Evolutionary conservation across 2,329 filamentous ascomycete species (phyloP), one percentile per base, ranked within the genome.

Genomic region (Trichoderma afroharzianum): DNA sequence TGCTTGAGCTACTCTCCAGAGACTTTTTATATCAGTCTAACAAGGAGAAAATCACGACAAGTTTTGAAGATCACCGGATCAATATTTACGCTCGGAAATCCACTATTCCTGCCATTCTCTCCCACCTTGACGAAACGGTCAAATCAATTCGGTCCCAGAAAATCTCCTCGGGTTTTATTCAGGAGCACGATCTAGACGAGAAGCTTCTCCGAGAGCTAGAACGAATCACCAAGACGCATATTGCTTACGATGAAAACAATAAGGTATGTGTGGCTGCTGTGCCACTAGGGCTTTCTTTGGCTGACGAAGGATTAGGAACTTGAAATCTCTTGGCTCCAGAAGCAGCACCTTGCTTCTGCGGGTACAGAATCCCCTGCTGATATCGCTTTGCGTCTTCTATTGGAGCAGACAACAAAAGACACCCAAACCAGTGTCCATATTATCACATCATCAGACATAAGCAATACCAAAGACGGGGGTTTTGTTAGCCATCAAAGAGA

Each of bases 351-450:
- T 15, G 33, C 12, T 75, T 3, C 68, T 74, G 12, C 64, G 64
- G 3, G 66, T 4, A n/a, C 58, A 14, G 84, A 88, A 75, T 79
- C 82, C 68, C 75, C 79, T 1, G 79, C 79, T 39, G 85, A 88
- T 55, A 77, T 83, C 15, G 85, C 86, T 18, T 76, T 82, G 61
- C 84, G 87, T 33, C 80, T 88, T 4, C 76, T 88, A 3, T 76
- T 82, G 39, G 80, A 79, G 14, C 73, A 61, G n/a, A 68, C 72
- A 21, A 36, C 63, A 15, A 57, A 71, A 1, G 63, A 53, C 2
- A 6, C 47, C 3, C 57, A 70, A 24, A 43, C 73, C 11, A 64
- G 59, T 1, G 73, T 78, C 3, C 75, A 79, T 12, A 73, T 75
- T 7, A 53, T 80, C 8, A 73, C 75, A 6, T 28, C 71, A 5